Conservation (phyloP, 2,329 filamentous ascomycete genomes). For the Pseudopyricularia cyperi region DNA sequence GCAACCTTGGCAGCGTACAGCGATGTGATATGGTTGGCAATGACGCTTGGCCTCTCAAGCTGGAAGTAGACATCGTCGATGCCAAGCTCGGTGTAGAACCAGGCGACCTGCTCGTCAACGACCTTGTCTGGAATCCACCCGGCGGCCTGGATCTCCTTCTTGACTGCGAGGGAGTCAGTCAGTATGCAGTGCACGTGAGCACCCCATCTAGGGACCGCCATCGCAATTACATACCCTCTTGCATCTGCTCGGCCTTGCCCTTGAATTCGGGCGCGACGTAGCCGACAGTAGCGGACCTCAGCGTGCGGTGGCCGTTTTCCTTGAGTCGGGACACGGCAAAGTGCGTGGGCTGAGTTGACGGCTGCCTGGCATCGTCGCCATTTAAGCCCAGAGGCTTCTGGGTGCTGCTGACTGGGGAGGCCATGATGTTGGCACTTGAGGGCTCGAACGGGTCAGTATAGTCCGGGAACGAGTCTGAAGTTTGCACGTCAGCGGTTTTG, state of each 20-base stretch:
- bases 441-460: constrained; percentile 18
- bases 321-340: constrained; percentile 53
- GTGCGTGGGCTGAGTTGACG: constrained; percentile 82
- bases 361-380: constrained; percentile 39
- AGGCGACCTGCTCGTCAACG: constrained; percentile 73
- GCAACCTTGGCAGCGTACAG: constrained; percentile 96
- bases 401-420: constrained; percentile 11
- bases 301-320: constrained; percentile 54
- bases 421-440: constrained; percentile 17
- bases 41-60: constrained; percentile 73
- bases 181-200: not conserved
- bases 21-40: constrained; percentile 88
- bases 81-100: constrained; percentile 93
- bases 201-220: not conserved
- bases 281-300: constrained; percentile 82
- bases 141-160: constrained; percentile 63
- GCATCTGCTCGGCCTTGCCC: constrained; percentile 86
- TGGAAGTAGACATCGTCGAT: constrained; percentile 99
- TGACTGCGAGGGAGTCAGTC: constrained; percentile 40
- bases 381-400: constrained; percentile 15
- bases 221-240: constrained; percentile 41
- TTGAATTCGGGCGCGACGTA: constrained; percentile 92
- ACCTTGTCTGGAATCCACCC: constrained; percentile 79
- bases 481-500: constrained; percentile 16
- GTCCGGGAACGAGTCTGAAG: constrained; percentile 16